Evolutionary conservation across 345 rosid species (phyloP), one percentile per base, ranked within the genome.

Genomic region (Garcia nutans): DNA sequence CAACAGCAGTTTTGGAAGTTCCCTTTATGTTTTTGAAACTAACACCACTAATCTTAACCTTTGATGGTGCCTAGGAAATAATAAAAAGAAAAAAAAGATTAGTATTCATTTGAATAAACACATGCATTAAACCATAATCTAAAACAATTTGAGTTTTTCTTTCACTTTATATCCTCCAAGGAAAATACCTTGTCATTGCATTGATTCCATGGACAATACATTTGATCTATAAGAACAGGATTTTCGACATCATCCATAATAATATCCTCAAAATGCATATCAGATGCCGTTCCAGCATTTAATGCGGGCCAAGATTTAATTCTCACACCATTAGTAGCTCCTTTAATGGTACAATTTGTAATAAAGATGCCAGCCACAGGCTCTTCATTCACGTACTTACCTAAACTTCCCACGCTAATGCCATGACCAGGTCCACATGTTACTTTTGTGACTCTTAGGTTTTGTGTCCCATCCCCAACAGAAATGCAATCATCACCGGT

Each of bases 141-240:
- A 50, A 50, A 13, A 50, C 15, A 12, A 50, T 50, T 2, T 2
- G 4, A 3, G 13, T 50, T 11, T 13, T 50, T 50, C 4, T 11
- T 11, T 37, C 6, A 37, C 41, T 37, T 37, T 37, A 37, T 37
- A 3, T 37, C 41, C 6, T 4, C 3, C 0, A 50, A 11, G n/a
- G 6, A 15, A 5, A 54, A 6, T 54, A 54, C 58, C 58, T 54
- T 19, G 5, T 17, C n/a, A 16, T 16, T 16, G 58, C 58, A 54
- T 5, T 54, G 58, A 16, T 6, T 6, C 6, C 20, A 17, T 17
- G 58, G 58, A 1, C 58, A 54, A 17, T 54, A 54, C 20, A 15
- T 54, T 54, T 54, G 58, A 54, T 54, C 58, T 54, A 54, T 54
- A 54, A 54, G 58, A n/a, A 54, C 58, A 54, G 58, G 58, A 54